These are phyloP conservation scores for Setaria viridis DNA, from an alignment of 202 grass and related monocot genomes.

Conservation along the genomic window DNA sequence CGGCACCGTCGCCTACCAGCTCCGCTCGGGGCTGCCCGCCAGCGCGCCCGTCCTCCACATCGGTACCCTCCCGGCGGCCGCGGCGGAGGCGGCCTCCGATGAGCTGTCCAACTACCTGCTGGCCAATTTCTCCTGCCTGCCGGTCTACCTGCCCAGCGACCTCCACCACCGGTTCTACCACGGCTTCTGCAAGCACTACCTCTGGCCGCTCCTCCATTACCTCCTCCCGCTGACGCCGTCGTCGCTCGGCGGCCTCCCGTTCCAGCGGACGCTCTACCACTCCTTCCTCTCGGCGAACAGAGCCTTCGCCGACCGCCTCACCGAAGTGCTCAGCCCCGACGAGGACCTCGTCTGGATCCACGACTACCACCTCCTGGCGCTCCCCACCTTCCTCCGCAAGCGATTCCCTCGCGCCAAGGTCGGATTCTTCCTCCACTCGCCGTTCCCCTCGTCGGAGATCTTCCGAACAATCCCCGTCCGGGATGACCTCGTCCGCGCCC, in stretches of 20 bases:
- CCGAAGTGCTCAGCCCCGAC: constrained; percentile 82
- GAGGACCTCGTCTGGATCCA: constrained; percentile 98
- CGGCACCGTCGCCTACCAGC: constrained; percentile 73
- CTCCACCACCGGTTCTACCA: constrained; percentile 90
- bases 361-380: constrained; percentile 91
- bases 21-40: constrained; percentile 68
- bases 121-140: constrained; percentile 71
- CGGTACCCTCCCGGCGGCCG: constrained; percentile 60
- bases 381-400: constrained; percentile 94
- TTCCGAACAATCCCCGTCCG: constrained; percentile 89
- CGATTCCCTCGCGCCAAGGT: constrained; percentile 80
- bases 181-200: constrained; percentile 98
- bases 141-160: constrained; percentile 73
- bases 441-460: constrained; percentile 94
- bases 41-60: constrained; percentile 67
- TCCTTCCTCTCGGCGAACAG: constrained; percentile 97
- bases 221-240: constrained; percentile 82
- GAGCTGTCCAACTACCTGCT: constrained; percentile 70
- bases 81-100: constrained; percentile 53
- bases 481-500: constrained; percentile 89
- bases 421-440: constrained; percentile 95
- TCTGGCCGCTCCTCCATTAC: constrained; percentile 98
- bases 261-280: constrained; percentile 85
- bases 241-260: constrained; percentile 69
- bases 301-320: constrained; percentile 86